phyloP scores from a whole-genome alignment of 768 basidiomycete species.

The Solioccasus polychromus region DNA sequence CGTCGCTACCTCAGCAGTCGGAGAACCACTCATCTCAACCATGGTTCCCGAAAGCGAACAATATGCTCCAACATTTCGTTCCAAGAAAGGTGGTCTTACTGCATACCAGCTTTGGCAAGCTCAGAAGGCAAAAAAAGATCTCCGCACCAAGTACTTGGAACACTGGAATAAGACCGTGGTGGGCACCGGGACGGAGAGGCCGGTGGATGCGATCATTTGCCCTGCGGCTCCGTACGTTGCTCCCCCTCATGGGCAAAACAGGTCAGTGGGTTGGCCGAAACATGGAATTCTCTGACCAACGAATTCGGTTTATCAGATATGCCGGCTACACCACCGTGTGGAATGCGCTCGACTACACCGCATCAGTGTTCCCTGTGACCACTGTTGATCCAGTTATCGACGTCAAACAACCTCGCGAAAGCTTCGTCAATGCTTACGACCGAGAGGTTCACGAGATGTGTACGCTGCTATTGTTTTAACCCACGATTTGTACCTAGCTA shows the following conservation, averaged over 20 bases:
- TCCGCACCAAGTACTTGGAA: constrained; percentile 58
- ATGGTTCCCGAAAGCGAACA: constrained; percentile 39
- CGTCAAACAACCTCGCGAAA: constrained; percentile 38
- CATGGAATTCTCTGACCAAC: not conserved
- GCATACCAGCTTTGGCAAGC: constrained; percentile 69
- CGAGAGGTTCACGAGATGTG: constrained; percentile 49
- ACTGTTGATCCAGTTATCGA: constrained; percentile 56
- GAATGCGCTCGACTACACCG: constrained; percentile 65
- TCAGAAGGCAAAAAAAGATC: constrained; percentile 43
- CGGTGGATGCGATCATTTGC: constrained; percentile 76
- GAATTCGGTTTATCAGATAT: constrained; percentile 37
- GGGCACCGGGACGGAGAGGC: constrained; percentile 62
- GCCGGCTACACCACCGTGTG: too few relatives aligned
- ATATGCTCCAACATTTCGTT: constrained; percentile 23
- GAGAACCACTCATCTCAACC: constrained; percentile 53
- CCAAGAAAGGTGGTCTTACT: constrained; percentile 31
- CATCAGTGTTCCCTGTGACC: constrained; percentile 62
- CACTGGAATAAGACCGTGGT: constrained; percentile 55
- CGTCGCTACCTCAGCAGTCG: constrained; percentile 35
- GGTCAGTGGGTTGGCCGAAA: constrained; percentile 37
- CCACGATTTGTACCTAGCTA: not conserved
- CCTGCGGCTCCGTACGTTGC: constrained; percentile 67
- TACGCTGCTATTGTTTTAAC: constrained; percentile 35
- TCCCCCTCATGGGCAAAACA: constrained; percentile 58
- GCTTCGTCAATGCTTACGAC: constrained; percentile 50